Evolutionary conservation across 2,329 filamentous ascomycete genomes (phyloP), one percentile per base, ranked within the genome.

Genomic region (Sarocladium oryzae): DNA sequence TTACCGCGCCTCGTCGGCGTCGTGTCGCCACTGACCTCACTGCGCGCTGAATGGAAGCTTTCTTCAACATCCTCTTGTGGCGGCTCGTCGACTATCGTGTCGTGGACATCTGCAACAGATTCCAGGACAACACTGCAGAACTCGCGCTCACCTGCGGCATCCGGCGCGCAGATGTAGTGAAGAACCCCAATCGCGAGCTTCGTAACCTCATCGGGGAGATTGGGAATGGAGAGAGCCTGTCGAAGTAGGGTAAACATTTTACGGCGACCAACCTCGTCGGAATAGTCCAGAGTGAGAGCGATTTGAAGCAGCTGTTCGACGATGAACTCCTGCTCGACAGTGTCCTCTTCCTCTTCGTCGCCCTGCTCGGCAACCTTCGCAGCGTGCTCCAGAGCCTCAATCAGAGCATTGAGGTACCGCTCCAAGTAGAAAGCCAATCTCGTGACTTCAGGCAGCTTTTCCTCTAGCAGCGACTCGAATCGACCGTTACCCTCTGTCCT

Each of bases 251-350:
- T 84, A 65, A 95, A 96, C 90, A 99, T 97, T 71, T 96, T 95
- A 53, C 92, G 80, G 57, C 93, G 82, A 48, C 93, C 93, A 56
- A 96, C 88, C 67, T 97, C 93, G 63, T 99, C 93, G n/a, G 89
- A 91, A 68, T 97, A 99, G 68, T 99, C 93, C 49, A 97, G 79
- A 1, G 89, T 95, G 54, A 91, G 77, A 4, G 89, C 88, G 62
- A 99, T 95, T 60, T 96, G 87, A 32, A 99, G 82, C 52, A 99
- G 76, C 64, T 99, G 95, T 65, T 97, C 91, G 35, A 96, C 88
- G 55, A 96, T 88, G 60, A 99, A 99, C 66, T 97, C 92, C 59
- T 91, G 85, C 64, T 96, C 90, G 6, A 90, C 85, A 0, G 86
- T 86, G 57, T 95, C 88, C 60, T 95, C 88, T 54, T 91, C 87